Percentiles rank a stretch among this genome's conserved stretches.
Conservation (phyloP, 805 yeast genomes). For the Cyberlindnera maritima region DNA sequence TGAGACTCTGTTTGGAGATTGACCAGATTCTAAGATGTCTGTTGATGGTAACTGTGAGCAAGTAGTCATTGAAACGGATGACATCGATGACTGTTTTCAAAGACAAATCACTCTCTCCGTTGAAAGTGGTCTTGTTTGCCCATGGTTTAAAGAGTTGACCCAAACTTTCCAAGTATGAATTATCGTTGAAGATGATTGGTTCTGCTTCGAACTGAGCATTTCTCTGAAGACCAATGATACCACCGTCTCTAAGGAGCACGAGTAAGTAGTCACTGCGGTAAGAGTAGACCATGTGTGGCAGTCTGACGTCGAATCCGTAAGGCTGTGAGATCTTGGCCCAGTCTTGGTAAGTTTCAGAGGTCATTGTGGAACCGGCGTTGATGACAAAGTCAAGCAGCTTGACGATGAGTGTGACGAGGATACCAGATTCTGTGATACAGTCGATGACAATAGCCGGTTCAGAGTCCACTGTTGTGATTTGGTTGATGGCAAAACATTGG, state of each 20-base stretch:
- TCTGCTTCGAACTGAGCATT: conserved; percentile 28
- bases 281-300: conserved; percentile 52
- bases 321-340: conserved; percentile 75
- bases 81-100: conserved; percentile 34
- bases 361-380: conserved; percentile 10
- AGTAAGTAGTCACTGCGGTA: conserved; percentile 45
- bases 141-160: conserved; percentile 32
- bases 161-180: conserved; percentile 40
- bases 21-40: conserved; percentile 62
- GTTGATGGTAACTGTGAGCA: conserved; percentile 53
- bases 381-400: conserved; percentile 40
- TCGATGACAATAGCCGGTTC: conserved; percentile 42
- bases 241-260: conserved; percentile 74
- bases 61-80: conserved; percentile 24
- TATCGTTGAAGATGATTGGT: conserved; percentile 54
- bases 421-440: conserved; percentile 48
- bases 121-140: conserved; percentile 27
- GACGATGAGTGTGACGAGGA: conserved; percentile 49
- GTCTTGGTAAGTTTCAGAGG: conserved; percentile 26
- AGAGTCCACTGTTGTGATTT: conserved; percentile 29
- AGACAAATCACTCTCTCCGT: conserved; percentile 41
- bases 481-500: conserved; percentile 37
- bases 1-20: conserved; percentile 32
- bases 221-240: conserved; percentile 53
- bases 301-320: conserved; percentile 56